Percentiles rank a stretch among this genome's conserved stretches.
These are phyloP conservation scores for Huntiella moniliformis DNA, from an alignment of 2,329 filamentous ascomycete genomes.

Conservation along the genomic window DNA sequence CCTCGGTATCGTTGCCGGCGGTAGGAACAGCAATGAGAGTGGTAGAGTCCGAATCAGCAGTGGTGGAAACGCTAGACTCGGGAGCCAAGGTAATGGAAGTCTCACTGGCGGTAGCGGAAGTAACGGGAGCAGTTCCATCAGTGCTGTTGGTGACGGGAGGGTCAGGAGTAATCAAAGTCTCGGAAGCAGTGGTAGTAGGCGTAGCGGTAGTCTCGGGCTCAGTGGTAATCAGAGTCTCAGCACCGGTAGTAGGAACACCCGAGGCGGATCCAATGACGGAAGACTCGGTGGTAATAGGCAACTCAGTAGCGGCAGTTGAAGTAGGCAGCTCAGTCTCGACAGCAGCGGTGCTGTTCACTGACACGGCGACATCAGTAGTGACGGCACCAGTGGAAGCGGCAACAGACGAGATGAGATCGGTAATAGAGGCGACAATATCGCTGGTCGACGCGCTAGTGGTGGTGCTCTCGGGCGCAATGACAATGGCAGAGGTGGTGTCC, in stretches of 20 bases:
- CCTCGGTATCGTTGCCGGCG: constrained; percentile 9
- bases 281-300: not conserved
- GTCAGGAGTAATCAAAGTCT: constrained; percentile 12
- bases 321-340: constrained; percentile 7
- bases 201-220: constrained; percentile 2
- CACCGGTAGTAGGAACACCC: constrained; percentile 7
- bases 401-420: constrained; percentile 1
- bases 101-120: constrained; percentile 3
- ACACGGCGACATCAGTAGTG: not conserved
- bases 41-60: constrained; percentile 11
- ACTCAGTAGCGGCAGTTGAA: not conserved
- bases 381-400: constrained; percentile 1
- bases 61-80: constrained; percentile 10
- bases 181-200: not conserved
- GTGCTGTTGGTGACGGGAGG: constrained; percentile 8
- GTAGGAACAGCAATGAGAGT: constrained; percentile 12
- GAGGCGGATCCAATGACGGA: constrained; percentile 5
- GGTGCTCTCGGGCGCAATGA: constrained; percentile 11
- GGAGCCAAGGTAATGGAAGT: constrained; percentile 9
- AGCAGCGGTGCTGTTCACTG: not conserved
- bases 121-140: constrained; percentile 6
- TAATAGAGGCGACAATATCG: constrained; percentile 3
- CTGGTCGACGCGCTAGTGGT: constrained; percentile 14
- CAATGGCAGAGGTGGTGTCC: not conserved
- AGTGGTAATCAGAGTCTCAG: constrained; percentile 9